Conservation (phyloP, 768 basidiomycete genomes). For the Boletellus emodensis region DNA sequence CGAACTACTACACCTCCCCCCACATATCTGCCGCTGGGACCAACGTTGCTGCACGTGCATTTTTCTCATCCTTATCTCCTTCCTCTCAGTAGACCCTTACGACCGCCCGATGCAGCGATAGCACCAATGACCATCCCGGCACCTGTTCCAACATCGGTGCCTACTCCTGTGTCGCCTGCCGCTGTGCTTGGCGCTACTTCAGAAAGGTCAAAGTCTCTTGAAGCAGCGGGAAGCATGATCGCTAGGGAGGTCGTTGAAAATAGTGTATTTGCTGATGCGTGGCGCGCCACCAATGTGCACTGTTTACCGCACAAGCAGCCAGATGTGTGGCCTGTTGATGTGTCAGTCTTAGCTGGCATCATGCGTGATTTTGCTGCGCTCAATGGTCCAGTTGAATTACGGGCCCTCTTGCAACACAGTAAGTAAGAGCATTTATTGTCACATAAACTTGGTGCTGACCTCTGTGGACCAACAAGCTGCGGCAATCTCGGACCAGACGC, state of each 20-base stretch:
- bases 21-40: conserved; percentile 66
- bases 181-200: conserved; percentile 59
- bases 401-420: conserved; percentile 42
- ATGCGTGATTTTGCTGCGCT: conserved; percentile 32
- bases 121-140: conserved; percentile 42
- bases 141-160: conserved; percentile 50
- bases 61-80: conserved; percentile 65
- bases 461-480: not conserved
- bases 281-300: conserved; percentile 42
- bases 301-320: conserved; percentile 12
- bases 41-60: conserved; percentile 60
- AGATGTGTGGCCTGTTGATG: conserved; percentile 59
- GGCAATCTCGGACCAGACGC: conserved; percentile 1
- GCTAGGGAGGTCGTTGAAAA: conserved; percentile 75
- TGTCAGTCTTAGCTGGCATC: conserved; percentile 41
- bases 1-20: conserved; percentile 70
- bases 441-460: not conserved
- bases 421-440: conserved; percentile 20
- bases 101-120: conserved; percentile 52
- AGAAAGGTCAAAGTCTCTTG: conserved; percentile 65
- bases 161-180: conserved; percentile 83
- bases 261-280: conserved; percentile 60
- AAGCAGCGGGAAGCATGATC: conserved; percentile 59
- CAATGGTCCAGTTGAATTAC: conserved; percentile 41
- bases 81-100: conserved; percentile 56